Percentiles rank a stretch among this genome's conserved stretches.
phyloP scores from a whole-genome alignment of 495 filamentous ascomycete genomes.

The Neurospora africana region DNA sequence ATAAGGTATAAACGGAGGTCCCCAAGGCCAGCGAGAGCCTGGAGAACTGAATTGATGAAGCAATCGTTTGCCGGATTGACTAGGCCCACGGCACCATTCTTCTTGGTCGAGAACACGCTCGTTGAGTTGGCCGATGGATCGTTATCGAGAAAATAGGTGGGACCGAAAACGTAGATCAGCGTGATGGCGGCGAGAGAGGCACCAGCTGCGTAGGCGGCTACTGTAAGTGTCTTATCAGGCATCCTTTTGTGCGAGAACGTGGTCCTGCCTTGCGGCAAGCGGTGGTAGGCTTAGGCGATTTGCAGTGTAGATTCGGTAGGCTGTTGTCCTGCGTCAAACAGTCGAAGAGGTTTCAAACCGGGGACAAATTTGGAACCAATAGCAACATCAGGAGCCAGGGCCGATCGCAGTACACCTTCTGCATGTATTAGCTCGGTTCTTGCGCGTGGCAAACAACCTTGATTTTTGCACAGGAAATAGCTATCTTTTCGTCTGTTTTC shows the following conservation, averaged over 20 bases:
- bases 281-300: not conserved
- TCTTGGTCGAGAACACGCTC: slow-evolving; percentile 44
- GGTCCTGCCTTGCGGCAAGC: not conserved
- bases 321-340: not conserved
- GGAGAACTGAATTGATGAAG: slow-evolving; percentile 96
- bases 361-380: not conserved
- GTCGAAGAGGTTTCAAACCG: not conserved
- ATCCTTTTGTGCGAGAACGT: slow-evolving; percentile 32
- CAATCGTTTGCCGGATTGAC: slow-evolving; percentile 93
- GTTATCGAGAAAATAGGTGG: slow-evolving; percentile 85
- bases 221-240: slow-evolving; percentile 78
- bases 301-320: not conserved
- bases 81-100: slow-evolving; percentile 83
- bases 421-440: too few relatives aligned
- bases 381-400: not conserved
- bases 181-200: slow-evolving; percentile 94
- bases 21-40: slow-evolving; percentile 88
- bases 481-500: too few relatives aligned
- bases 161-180: slow-evolving; percentile 91
- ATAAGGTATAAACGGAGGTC: slow-evolving; percentile 87
- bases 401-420: not conserved
- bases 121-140: slow-evolving; percentile 37
- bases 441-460: too few relatives aligned
- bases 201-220: slow-evolving; percentile 87
- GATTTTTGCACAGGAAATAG: too few relatives aligned